Conservation (phyloP, 768 basidiomycete species). For the Tricholoma bakamatsutake region DNA sequence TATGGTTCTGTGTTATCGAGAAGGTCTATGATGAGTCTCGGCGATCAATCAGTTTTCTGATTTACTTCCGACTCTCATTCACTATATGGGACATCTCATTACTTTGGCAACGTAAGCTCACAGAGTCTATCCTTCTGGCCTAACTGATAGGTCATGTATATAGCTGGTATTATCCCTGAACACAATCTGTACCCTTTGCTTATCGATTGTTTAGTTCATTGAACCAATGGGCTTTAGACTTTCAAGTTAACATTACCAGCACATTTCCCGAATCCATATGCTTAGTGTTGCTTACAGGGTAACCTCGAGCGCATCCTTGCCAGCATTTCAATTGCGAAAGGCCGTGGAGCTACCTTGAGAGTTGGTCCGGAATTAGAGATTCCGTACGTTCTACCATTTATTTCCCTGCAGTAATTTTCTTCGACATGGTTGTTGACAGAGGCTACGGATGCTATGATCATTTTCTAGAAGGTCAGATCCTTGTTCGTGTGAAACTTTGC, state of each 20-base stretch:
- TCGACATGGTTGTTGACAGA: conserved; percentile 32
- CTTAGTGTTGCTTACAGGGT: conserved; percentile 45
- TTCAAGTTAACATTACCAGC: conserved; percentile 50
- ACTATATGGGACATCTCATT: conserved; percentile 76
- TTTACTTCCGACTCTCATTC: too few relatives aligned
- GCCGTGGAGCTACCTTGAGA: conserved; percentile 79
- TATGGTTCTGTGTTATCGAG: neutral
- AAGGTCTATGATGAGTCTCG: neutral
- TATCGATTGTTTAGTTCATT: conserved; percentile 55
- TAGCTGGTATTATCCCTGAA: conserved; percentile 12
- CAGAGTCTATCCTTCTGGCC: neutral
- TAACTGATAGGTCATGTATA: neutral
- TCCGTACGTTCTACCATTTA: conserved; percentile 44
- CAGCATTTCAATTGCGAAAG: conserved; percentile 86
- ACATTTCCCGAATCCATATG: neutral
- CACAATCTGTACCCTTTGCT: neutral
- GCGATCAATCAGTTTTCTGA: too few relatives aligned
- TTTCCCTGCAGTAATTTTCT: neutral
- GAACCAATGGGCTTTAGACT: conserved; percentile 97
- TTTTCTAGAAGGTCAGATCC: conserved; percentile 79
- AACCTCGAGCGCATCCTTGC: conserved; percentile 88
- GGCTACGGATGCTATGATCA: conserved; percentile 98
- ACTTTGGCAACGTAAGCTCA: conserved; percentile 77
- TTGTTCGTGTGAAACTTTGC: neutral
- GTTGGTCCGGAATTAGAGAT: conserved; percentile 98